Evolutionary conservation across 2,329 filamentous ascomycete species (phyloP), one percentile per base, ranked within the genome.

Genomic region (Aureobasidium mangrovei): DNA sequence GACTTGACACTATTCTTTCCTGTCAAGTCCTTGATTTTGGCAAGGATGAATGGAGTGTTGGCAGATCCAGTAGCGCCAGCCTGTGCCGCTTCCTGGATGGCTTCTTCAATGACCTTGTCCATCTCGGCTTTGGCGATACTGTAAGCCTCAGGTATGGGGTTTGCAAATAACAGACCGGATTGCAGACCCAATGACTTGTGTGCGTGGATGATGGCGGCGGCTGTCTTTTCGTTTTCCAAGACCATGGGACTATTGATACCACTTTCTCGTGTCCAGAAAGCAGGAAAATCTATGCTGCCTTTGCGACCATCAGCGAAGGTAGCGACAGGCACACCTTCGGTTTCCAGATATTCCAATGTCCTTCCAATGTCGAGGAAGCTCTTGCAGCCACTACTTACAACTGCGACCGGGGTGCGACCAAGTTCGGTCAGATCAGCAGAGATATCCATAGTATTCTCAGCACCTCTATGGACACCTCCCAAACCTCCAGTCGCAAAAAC

Each of bases 401-500:
- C 91, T 28, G 91, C 85, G 51, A 98, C 85, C 8, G 88, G 82
- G 6, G 91, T 96, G 56, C 90, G 80, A 12, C 93, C 91, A 48
- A 98, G 80, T 75, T 97, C 93, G 3, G 88, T 96, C 57, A 98
- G 77, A 70, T 98, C 93, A 39, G 93, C 91, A 57, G 91, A 97
- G 58, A 98, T 82, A 67, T 98, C 93, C 83, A 97, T 85, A 6
- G 86, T 87, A 60, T 79, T 79, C 67, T 96, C 85, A 45, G 84
- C 93, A 53, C 88, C 91, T 42, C 91, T 83, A 69, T 98, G 93
- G 27, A 98, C 93, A 56, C 93, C 93, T 54, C 93, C 91, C 4
- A 98, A 81, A 9, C 93, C 93, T 43, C 93, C 93, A 4, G 93
- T 98, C 28, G 90, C 93, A 70, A 98, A 96, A 47, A 98, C 81